Base-by-base conservation (phyloP, 192 early-diverging fungal genomes). In the Podila horticola region DNA sequence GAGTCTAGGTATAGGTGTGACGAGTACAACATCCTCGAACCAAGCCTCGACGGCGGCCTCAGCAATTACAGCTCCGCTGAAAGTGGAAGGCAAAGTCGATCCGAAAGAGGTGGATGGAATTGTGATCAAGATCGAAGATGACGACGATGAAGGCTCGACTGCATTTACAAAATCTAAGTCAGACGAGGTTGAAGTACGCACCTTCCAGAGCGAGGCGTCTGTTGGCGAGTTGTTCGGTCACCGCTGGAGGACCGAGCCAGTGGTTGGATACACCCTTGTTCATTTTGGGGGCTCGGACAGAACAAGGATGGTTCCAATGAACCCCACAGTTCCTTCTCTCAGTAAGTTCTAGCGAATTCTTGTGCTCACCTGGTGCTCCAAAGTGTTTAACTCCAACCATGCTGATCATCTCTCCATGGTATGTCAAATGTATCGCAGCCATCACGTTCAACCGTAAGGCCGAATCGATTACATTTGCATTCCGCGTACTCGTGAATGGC, bases 281-380 rank as follows among this genome's bases (percentile, higher is more conserved):
- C 76, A 79, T 24, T 79, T 79, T 66, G 76, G 76, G 5, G 76
- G 76, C 3, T 72, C 76, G 17, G 76, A 79, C 29, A 41, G 76
- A 13, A 79, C 76, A 13, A 58, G 76, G 8, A 79, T 79, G 76
- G 76, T 79, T 19, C 76, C 76, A 12, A 79, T 79, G 76, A 79
- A 79, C 41, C 76, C 76, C 29, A 79, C 76, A 4, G 76, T 79
- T 12, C 76, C 76, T 12, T 79, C 71, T 22, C 64, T 79, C 15
- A 72, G 76, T 79, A 79, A 72, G 76, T 58, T 31, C 30, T 4
- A 5, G 41, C 41, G 13, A 45, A 15, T 17, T 52, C 33, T 48
- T 38, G 26, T 41, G 55, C 12, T 24, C 8, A 38, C 19, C 38
- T 41, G 9, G 12, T 58, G 29, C 0, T 48, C 34, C n/a, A 64